These are phyloP conservation scores for Rosa multiflora DNA, from an alignment of 306 rosid genomes.

Conservation along the genomic window DNA sequence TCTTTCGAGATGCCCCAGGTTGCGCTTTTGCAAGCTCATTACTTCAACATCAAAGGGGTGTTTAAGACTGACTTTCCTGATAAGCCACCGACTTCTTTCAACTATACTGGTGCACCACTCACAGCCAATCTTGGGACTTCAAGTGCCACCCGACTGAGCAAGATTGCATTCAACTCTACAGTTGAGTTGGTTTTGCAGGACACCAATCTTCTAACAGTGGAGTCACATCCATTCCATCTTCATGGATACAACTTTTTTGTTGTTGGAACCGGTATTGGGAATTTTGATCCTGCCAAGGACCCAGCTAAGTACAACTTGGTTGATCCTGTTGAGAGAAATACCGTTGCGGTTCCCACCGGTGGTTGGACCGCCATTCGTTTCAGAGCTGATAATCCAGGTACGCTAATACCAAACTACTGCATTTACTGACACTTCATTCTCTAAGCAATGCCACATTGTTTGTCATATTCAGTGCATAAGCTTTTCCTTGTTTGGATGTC, in stretches of 20 bases:
- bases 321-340: constrained; percentile 84
- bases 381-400: constrained; percentile 81
- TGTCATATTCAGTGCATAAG: not conserved
- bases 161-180: constrained; percentile 66
- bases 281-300: constrained; percentile 68
- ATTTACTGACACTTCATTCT: not conserved
- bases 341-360: constrained; percentile 73
- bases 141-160: constrained; percentile 59
- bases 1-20: constrained; percentile 71
- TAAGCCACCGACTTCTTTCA: constrained; percentile 52
- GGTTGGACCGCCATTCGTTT: constrained; percentile 84
- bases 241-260: constrained; percentile 70
- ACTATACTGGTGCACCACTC: constrained; percentile 70
- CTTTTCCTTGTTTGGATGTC: constrained; percentile 6
- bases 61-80: constrained; percentile 77
- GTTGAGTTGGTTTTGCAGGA: constrained; percentile 73
- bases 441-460: not conserved
- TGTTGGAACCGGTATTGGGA: constrained; percentile 71
- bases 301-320: constrained; percentile 65
- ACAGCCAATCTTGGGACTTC: constrained; percentile 56
- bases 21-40: constrained; percentile 85
- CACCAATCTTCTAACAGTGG: constrained; percentile 65
- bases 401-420: not conserved
- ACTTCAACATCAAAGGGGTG: constrained; percentile 64
- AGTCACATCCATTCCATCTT: constrained; percentile 81